Evolutionary conservation across 768 basidiomycete genomes (phyloP).

Genomic region (Auricularia cornea): DNA sequence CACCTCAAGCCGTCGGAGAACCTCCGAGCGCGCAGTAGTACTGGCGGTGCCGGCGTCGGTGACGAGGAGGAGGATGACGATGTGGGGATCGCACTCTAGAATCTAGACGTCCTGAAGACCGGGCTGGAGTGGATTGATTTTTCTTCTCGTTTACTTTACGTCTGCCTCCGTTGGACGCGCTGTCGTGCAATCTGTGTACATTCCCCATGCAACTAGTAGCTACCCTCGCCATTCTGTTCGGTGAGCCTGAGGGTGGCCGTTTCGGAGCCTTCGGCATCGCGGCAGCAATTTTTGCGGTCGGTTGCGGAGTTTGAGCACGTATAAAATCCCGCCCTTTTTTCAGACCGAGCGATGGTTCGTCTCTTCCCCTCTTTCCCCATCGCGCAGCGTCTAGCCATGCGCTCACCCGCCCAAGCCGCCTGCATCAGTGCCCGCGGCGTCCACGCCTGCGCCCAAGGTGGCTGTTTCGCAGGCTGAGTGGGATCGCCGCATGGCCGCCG

Average conservation of each 20-base stretch:
- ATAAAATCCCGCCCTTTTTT: too few species aligned
- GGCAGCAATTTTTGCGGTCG: too few species aligned
- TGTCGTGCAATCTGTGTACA: too few species aligned
- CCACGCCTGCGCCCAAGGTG: not conserved
- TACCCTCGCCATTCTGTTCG: too few species aligned
- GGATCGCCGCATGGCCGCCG: slow-evolving; percentile 75
- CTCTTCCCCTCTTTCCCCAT: not conserved
- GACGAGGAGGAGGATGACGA: not conserved
- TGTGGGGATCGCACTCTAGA: not conserved
- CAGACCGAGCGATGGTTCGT: not conserved
- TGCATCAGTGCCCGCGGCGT: not conserved
- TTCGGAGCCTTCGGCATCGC: too few species aligned
- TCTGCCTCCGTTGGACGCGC: too few species aligned
- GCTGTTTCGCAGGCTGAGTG: slow-evolving; percentile 42
- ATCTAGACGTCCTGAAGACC: too few species aligned
- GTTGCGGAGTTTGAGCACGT: too few species aligned
- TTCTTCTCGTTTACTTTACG: too few species aligned
- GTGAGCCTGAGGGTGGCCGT: too few species aligned
- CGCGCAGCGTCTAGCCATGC: not conserved
- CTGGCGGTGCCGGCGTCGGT: not conserved
- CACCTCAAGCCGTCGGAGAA: not conserved
- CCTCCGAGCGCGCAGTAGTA: not conserved
- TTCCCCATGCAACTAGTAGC: too few species aligned
- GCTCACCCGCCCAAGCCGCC: not conserved
- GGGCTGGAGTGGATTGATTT: too few species aligned